These are phyloP conservation scores for Trametes hirsuta DNA, from an alignment of 1,284 basidiomycete genomes.

Conservation along the genomic window DNA sequence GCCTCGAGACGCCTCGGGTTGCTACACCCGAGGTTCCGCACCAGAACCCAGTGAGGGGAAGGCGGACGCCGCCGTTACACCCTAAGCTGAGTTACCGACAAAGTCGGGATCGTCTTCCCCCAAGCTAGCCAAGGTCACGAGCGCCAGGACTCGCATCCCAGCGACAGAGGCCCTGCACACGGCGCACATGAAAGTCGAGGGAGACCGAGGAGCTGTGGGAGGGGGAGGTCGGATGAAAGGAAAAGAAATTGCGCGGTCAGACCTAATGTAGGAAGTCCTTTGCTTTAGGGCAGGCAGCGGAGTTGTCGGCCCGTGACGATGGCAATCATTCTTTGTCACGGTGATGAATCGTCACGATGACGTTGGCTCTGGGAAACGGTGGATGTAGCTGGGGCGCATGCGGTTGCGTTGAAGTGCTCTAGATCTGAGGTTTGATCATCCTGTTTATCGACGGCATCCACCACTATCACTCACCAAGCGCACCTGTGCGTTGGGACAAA, in stretches of 20 bases:
- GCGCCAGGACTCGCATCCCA: neutral
- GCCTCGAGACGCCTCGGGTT: too few species aligned
- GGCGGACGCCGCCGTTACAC: too few species aligned
- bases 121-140: slow-evolving; percentile 8
- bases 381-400: neutral
- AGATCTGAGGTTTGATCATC: too few species aligned
- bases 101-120: slow-evolving; percentile 4
- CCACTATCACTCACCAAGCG: neutral
- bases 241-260: neutral
- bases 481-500: neutral
- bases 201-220: slow-evolving; percentile 2
- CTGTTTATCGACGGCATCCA: neutral
- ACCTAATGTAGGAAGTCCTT: neutral
- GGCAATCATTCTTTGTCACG: neutral
- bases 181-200: neutral
- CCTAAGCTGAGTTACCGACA: neutral
- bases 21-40: too few species aligned
- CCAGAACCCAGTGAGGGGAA: too few species aligned
- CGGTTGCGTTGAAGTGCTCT: too few species aligned
- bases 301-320: neutral
- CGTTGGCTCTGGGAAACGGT: neutral
- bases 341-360: neutral
- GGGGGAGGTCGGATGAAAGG: neutral
- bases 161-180: neutral
- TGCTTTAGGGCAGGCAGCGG: slow-evolving; percentile 25